phyloP scores from a whole-genome alignment of 2,329 filamentous ascomycete genomes.

The Ophiostoma novo-ulmi region DNA sequence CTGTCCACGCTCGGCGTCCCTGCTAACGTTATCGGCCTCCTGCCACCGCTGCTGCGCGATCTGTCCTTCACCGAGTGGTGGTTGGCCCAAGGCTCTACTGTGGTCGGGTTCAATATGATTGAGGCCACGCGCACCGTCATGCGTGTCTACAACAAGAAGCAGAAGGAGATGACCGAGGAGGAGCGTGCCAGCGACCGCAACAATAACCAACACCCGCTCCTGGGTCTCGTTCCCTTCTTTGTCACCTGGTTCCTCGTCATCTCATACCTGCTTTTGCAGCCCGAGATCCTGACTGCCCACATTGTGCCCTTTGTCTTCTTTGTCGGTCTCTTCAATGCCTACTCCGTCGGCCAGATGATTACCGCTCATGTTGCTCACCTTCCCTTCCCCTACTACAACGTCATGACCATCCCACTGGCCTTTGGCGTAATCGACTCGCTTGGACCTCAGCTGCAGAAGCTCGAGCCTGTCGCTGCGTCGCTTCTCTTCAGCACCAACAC shows the following conservation, averaged over 20 bases:
- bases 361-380: constrained; percentile 86
- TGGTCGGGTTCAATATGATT: constrained; percentile 80
- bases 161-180: constrained; percentile 33
- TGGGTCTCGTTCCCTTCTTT: constrained; percentile 79
- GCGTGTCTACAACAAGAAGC: constrained; percentile 57
- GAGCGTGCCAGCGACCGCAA: constrained; percentile 17
- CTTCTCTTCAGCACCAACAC: constrained; percentile 20
- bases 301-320: constrained; percentile 87
- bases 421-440: constrained; percentile 75
- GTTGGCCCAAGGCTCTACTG: constrained; percentile 74
- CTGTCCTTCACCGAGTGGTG: constrained; percentile 90
- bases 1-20: constrained; percentile 66
- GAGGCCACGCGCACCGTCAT: constrained; percentile 80
- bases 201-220: constrained; percentile 62
- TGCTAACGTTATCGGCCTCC: constrained; percentile 56
- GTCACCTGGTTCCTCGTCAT: constrained; percentile 70
- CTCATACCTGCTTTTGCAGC: constrained; percentile 78
- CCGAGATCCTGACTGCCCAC: constrained; percentile 73
- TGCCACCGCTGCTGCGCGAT: constrained; percentile 68
- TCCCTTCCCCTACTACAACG: constrained; percentile 84
- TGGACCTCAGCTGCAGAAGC: constrained; percentile 60
- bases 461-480: constrained; percentile 34
- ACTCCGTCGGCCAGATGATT: constrained; percentile 93
- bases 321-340: constrained; percentile 85
- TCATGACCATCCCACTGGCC: constrained; percentile 71